Base-by-base conservation (phyloP, 108 stramenopile species). In the Fragilariopsis cylindrus region DNA sequence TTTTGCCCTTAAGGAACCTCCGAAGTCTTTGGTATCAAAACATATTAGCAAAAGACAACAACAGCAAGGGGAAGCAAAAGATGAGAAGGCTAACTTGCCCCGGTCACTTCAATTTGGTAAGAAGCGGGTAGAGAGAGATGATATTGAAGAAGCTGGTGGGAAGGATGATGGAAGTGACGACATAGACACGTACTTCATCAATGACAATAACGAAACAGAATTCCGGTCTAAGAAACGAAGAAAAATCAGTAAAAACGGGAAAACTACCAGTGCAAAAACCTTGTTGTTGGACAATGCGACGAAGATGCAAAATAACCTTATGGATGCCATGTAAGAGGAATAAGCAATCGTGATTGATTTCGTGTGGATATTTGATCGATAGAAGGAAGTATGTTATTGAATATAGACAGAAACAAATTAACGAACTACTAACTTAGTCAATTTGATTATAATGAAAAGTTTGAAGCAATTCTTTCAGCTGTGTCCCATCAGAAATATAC, bases 1-100 rank as follows among this genome's bases (percentile, higher is more conserved):
- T 3, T 85, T 96, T 77, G 95, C 91, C 12, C 74, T 96, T 71
- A 88, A 86, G 74, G 95, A 96, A 77, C 83, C 90, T 60, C 95
- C 95, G 4, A 92, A 88, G 57, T 80, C 82, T 57, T 65, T 92
- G 42, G 75, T 76, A 2, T 82, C 79, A 5, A 88, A 85, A 58
- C 74, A 77, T 11, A 80, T 74, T 44, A 68, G 67, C 67, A 68
- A 68, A n/a, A 47, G 49, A 52, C 43, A 68, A 68, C 69, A 57
- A 45, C 52, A 19, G 13, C 21, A 75, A 41, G 69, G 71, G 68
- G 72, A 80, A 42, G 13, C 19, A 12, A 46, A 69, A 30, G 74
- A 74, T 46, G 72, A 72, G 47, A 18, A 73, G 64, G 67, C 74
- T n/a, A 78, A 81, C 47, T 55, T 72, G 15, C 73, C 75, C 13